Base-by-base conservation (phyloP, 148 eudicot genomes). In the Rhododendron simsii region DNA sequence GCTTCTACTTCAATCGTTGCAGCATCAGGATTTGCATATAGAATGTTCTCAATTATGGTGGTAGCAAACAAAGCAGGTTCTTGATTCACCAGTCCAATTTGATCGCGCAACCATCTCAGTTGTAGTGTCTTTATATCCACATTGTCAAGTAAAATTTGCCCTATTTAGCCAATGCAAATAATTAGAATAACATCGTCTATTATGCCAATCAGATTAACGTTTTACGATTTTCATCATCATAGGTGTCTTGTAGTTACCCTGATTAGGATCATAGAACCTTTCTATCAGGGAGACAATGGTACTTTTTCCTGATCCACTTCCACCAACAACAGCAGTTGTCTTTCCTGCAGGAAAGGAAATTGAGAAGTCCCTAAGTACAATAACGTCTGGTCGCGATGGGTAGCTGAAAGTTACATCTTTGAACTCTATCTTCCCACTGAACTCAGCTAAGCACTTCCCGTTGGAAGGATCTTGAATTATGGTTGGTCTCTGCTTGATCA, bases 61-160 rank as follows among this genome's bases (percentile, higher is more conserved):
- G 99, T 95, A 21, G 99, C 99, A 84, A 98, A 98, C 45, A 98
- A 98, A 48, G 98, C 98, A 39, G 99, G 99, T 86, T 98, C 99
- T 91, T 98, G 99, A 83, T 98, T 98, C 82, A 98, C 99, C 85
- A 98, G 91, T 86, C 99, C 99, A 78, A 98, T 95, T 82, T 95
- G 98, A 90, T 93, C 94, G 5, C 99, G 93, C 85, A 98, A 79
- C 98, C 99, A 98, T 81, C 87, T 89, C 81, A 98, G 87, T 63
- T 95, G 99, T 59, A 98, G 87, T n/a, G 98, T 93, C 88, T 89
- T 95, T 57, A 98, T 94, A 75, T 95, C 98, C 80, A 93, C 94
- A 83, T 91, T 88, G 89, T 98, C 99, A 30, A 98, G 92, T 91
- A 98, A 90, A 84, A 98, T 91, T 81, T 94, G 92, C 53, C 99